Evolutionary conservation across 2,329 filamentous ascomycete species (phyloP).

Genomic region (Camillea tinctor): DNA sequence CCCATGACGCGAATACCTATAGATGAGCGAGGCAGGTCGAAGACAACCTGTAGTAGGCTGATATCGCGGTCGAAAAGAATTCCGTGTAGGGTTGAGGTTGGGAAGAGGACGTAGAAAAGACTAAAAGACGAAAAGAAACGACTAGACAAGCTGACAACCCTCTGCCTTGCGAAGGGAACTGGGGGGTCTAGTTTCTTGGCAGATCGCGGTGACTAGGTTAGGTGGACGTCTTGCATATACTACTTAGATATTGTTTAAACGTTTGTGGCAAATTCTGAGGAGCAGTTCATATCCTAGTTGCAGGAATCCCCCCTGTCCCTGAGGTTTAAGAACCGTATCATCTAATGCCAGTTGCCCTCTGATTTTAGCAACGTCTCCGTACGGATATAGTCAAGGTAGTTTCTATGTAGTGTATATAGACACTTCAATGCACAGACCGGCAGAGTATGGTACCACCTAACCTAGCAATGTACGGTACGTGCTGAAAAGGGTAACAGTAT

Average conservation of each 20-base stretch:
- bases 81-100: background rate
- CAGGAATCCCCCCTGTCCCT: background rate
- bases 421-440: no score
- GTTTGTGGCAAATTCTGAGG: slow-evolving; percentile 18
- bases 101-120: slow-evolving; percentile 16
- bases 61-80: background rate
- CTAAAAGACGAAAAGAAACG: slow-evolving; percentile 19
- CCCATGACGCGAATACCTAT: slow-evolving; percentile 17
- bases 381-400: no score
- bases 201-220: slow-evolving; percentile 20
- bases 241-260: slow-evolving; percentile 17
- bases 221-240: slow-evolving; percentile 21
- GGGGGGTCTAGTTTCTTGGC: slow-evolving; percentile 26
- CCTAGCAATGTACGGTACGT: no score
- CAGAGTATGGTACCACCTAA: no score
- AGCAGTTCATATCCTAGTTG: slow-evolving; percentile 11
- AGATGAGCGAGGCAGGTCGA: slow-evolving; percentile 6
- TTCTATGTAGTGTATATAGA: no score
- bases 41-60: background rate
- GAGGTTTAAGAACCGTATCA: background rate
- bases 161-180: slow-evolving; percentile 8
- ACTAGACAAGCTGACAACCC: slow-evolving; percentile 19
- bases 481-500: no score
- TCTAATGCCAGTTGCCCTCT: background rate
- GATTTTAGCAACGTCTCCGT: background rate